Evolutionary conservation across 305 asterid species (phyloP).

Genomic region (Ilex paraguariensis): DNA sequence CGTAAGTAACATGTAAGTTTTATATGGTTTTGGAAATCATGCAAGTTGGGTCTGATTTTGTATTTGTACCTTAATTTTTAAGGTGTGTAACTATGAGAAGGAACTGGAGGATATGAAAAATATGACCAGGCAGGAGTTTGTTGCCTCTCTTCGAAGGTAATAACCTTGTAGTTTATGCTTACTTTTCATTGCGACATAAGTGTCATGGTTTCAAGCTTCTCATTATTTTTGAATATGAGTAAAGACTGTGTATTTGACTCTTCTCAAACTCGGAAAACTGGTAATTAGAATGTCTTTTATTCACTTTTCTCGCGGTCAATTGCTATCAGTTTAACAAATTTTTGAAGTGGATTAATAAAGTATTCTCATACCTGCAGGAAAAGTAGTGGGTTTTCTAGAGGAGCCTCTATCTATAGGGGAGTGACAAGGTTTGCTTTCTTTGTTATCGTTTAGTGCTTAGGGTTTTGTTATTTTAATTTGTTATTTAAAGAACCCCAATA

Average conservation of each 20-base stretch:
- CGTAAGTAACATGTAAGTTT: background rate
- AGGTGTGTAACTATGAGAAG: slow-evolving; percentile 64
- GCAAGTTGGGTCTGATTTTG: background rate
- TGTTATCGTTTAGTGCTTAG: background rate
- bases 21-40: background rate
- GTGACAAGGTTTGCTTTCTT: slow-evolving; percentile 45
- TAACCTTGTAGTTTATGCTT: no score
- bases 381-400: slow-evolving; percentile 71
- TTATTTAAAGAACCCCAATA: no score
- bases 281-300: no score
- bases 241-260: background rate
- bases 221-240: no score
- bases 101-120: slow-evolving; percentile 77
- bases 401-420: slow-evolving; percentile 73
- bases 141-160: slow-evolving; percentile 90
- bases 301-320: no score
- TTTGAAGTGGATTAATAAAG: no score
- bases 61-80: background rate
- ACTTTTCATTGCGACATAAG: no score
- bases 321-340: no score
- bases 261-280: no score
- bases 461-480: no score
- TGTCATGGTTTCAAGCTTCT: no score
- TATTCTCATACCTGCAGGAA: slow-evolving; percentile 30
- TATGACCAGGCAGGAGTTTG: slow-evolving; percentile 94